Evolutionary conservation across 1,284 basidiomycete species (phyloP).

Genomic region (Ceratobasidium sp.): DNA sequence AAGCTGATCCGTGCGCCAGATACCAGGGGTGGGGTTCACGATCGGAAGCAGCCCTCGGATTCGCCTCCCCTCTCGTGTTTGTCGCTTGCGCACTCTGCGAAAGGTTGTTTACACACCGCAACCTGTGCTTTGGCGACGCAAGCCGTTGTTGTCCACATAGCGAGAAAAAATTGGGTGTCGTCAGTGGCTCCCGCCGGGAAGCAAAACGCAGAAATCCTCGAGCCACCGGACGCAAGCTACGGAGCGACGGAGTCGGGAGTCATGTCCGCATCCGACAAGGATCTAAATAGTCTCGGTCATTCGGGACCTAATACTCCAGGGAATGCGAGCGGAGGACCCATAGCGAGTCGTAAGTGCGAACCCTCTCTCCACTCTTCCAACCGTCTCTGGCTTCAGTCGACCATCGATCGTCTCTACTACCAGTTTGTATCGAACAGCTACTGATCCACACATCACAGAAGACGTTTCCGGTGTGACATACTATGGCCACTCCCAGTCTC

Average conservation of each 20-base stretch:
- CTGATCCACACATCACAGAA: conserved; percentile 1
- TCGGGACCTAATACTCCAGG: conserved; percentile 36
- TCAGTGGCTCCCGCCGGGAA: conserved; percentile 25
- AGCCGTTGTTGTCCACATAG: not conserved
- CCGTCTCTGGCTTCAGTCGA: not conserved
- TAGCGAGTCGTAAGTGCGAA: conserved; percentile 31
- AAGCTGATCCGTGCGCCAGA: conserved; percentile 42
- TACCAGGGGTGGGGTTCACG: conserved; percentile 28
- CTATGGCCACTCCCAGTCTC: conserved; percentile 29
- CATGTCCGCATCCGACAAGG: conserved; percentile 45
- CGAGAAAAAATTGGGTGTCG: too few species aligned
- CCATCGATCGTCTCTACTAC: too few species aligned
- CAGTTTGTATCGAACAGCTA: not conserved
- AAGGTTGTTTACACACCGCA: not conserved
- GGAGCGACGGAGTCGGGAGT: conserved; percentile 45
- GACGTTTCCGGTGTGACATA: conserved; percentile 27
- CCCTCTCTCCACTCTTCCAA: not conserved
- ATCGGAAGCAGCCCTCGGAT: conserved; percentile 36
- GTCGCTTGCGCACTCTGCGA: not conserved
- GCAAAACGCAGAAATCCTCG: conserved; percentile 42
- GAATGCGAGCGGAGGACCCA: conserved; percentile 13
- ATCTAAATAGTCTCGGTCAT: conserved; percentile 43
- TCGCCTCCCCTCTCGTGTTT: not conserved
- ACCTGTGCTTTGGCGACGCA: not conserved
- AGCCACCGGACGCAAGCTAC: conserved; percentile 41